Evolutionary conservation across 148 eudicot genomes (phyloP), one percentile per base, ranked within the genome.

Genomic region (Polygonum maritimum): DNA sequence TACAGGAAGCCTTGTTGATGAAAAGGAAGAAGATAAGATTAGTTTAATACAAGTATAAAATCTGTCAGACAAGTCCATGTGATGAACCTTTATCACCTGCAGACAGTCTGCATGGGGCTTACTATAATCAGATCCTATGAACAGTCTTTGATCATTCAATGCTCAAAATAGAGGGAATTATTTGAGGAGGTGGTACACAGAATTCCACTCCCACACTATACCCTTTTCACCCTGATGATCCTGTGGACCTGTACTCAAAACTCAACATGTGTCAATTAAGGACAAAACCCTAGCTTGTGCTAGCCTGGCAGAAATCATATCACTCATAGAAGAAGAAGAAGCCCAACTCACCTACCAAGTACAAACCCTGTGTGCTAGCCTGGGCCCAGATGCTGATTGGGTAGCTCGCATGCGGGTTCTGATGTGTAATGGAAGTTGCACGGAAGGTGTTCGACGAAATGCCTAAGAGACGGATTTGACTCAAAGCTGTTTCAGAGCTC

Each of bases 121-220:
- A 67, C 31, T 26, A 26, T 67, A 67, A 67, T 67, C 71, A 67
- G 71, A 67, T 67, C 71, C 71, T 67, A 67, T 33, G 71, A 67
- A 36, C 71, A 67, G 41, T 35, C 15, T 35, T 67, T 67, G 45
- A 67, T 35, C 36, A 67, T 67, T 67, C 13, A 60, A 60, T 60
- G 67, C 36, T 58, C 67, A 8, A 2, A 57, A 2, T 54, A 18
- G n/a, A 8, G 18, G 4, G 57, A 1, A 48, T 48, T 48, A 48
- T 48, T 14, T 48, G 52, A 48, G 52, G 15, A 48, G 52, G 15
- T 18, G 60, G 60, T 54, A 54, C 60, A 54, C 21, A 54, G 19
- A 54, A 54, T 54, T 54, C 60, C 9, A 19, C 60, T 54, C 26
- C 26, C 26, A n/a, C 4, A 54, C 26, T 14, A 4, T 49, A 49